Evolutionary conservation across 495 filamentous ascomycete species (phyloP).

Genomic region (Podospora pseudocomata): DNA sequence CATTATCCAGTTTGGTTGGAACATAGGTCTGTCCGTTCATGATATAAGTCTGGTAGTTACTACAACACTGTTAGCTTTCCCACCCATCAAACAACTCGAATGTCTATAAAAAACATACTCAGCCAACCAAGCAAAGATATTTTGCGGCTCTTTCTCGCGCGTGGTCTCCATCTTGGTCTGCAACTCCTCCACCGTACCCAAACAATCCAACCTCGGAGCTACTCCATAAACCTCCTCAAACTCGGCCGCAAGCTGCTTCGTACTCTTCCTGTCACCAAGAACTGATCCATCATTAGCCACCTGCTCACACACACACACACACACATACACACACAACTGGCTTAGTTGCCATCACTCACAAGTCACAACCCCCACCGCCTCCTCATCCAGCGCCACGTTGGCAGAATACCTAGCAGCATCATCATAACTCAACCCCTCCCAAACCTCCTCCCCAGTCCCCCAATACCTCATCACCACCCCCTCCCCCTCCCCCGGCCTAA

Average conservation of each 20-base stretch:
- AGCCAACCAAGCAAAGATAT: not conserved
- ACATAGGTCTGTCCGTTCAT: not conserved
- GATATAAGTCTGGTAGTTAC: not conserved
- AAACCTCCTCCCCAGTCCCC: not conserved
- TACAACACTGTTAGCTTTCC: not conserved
- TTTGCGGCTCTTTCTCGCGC: not conserved
- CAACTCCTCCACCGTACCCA: not conserved
- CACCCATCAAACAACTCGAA: not conserved
- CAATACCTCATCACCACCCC: not conserved
- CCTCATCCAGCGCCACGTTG: not conserved
- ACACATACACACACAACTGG: too few relatives aligned
- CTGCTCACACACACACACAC: too few relatives aligned
- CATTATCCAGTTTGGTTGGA: not conserved
- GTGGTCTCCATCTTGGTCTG: not conserved
- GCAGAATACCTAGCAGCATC: not conserved
- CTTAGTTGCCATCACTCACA: not conserved
- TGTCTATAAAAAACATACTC: not conserved
- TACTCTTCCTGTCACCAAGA: not conserved
- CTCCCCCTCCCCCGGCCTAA: not conserved
- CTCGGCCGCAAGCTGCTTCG: not conserved
- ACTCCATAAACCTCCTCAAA: not conserved
- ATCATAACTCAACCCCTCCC: not conserved
- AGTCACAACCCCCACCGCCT: not conserved
- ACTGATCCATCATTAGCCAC: not conserved
- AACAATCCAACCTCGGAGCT: not conserved